phyloP scores from a whole-genome alignment of 148 eudicot species.

The Cornus controversa region DNA sequence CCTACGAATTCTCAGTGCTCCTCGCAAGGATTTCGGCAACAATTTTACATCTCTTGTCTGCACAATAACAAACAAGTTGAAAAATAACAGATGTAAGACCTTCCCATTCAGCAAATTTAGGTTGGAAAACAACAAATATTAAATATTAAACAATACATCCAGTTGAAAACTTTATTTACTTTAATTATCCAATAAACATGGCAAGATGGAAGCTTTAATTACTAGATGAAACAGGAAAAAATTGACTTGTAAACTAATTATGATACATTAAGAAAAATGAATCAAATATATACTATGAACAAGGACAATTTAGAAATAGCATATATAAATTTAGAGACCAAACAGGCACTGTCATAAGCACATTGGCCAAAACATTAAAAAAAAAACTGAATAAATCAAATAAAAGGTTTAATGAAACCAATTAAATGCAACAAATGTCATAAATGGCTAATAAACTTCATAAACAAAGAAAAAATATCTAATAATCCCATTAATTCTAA shows the following conservation, averaged over 20 bases:
- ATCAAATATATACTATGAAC: neutral
- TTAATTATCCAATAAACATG: neutral
- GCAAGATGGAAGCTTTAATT: neutral
- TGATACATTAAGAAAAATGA: too few species aligned
- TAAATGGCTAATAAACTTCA: neutral
- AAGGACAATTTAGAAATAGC: neutral
- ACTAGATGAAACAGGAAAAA: neutral
- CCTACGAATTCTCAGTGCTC: slow-evolving; percentile 50
- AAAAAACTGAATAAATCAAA: neutral
- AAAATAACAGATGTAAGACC: neutral
- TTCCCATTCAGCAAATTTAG: neutral
- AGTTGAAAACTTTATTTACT: neutral
- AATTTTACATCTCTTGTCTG: slow-evolving; percentile 82
- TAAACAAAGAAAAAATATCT: neutral
- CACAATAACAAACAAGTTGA: slow-evolving; percentile 14
- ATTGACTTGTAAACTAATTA: too few species aligned
- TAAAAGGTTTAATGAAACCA: too few species aligned
- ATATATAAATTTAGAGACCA: neutral
- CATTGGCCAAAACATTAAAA: neutral
- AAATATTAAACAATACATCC: neutral
- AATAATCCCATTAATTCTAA: neutral
- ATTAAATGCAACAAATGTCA: neutral
- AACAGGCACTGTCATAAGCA: neutral
- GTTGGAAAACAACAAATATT: neutral
- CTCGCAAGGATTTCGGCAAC: slow-evolving; percentile 61